A percentile compares a stretch with the other conserved stretches of the same genome.
Evolutionary conservation across 2,329 filamentous ascomycete species (phyloP).

Genomic region (Conoideocrella luteorostrata): DNA sequence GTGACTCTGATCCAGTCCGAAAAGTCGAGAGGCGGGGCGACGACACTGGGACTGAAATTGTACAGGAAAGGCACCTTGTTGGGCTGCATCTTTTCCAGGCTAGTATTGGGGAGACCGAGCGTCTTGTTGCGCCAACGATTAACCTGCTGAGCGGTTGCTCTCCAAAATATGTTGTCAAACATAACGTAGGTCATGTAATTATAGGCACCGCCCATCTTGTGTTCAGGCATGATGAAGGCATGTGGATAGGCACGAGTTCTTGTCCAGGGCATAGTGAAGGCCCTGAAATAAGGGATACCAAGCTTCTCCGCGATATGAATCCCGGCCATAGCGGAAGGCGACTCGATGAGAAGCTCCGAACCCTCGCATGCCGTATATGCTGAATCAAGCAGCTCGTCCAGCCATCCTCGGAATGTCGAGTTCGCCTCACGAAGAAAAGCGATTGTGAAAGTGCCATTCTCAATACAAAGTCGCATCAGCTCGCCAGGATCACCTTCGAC

Average conservation of each 20-base stretch:
- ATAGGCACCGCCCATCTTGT: conserved; percentile 91
- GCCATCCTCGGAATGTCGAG: conserved; percentile 85
- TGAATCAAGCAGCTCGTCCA: conserved; percentile 78
- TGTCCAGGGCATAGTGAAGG: conserved; percentile 99
- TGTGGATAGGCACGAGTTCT: conserved; percentile 92
- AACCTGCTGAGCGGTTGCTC: conserved; percentile 81
- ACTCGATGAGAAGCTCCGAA: conserved; percentile 87
- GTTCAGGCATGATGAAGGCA: conserved; percentile 86
- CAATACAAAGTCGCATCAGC: conserved; percentile 91
- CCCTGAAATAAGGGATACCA: conserved; percentile 89
- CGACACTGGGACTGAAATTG: conserved; percentile 91
- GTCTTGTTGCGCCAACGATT: conserved; percentile 86
- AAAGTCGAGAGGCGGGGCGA: conserved; percentile 90
- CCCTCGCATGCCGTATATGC: conserved; percentile 80
- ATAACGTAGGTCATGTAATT: conserved; percentile 94
- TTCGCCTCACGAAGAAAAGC: conserved; percentile 86
- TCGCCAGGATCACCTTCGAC: conserved; percentile 90
- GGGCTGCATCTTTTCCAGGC: conserved; percentile 81
- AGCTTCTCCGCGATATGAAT: conserved; percentile 96
- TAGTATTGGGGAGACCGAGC: conserved; percentile 73
- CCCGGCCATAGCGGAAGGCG: conserved; percentile 91
- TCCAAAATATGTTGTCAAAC: conserved; percentile 97
- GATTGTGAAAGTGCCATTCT: conserved; percentile 94
- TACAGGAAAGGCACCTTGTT: conserved; percentile 98
- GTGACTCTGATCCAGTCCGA: conserved; percentile 97